Base-by-base conservation (phyloP, 177 flowering plant species). In the Vitis hybrid region DNA sequence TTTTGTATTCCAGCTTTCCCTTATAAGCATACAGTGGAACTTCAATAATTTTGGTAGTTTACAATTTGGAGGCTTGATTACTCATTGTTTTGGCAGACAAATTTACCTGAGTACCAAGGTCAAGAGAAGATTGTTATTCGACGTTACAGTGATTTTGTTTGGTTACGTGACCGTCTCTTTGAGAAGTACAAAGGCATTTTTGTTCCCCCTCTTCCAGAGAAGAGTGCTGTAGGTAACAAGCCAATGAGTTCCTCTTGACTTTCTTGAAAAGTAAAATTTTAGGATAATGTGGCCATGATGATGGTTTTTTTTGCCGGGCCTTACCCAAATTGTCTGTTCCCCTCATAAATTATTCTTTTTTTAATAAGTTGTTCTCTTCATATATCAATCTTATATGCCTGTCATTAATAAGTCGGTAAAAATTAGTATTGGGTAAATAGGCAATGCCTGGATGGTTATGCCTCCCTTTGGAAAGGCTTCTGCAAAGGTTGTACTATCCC, bases 181-280 rank as follows among this genome's bases (percentile, higher is more conserved):
- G 97, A 95, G 75, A 93, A 86, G 84, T 95, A 83, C 84, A 93
- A 91, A 75, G 99, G 99, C 58, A 79, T 95, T 60, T 95, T 95
- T 76, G 88, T 95, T 69, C 99, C 99, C 73, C 97, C 99, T 75
- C 85, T 95, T 75, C 98, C 99, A 2, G 99, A 95, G 85, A 95
- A 95, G 82, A 95, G 91, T 80, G 94, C 99, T 69, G 97, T 95
- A 76, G 99, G 99, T 95, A 85, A 83, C 30, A 18, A 60, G 48
- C 50, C 30, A 74, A 56, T n/a, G 50, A 16, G 30, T 64, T 2
- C 46, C 58, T 32, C 35, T 62, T 52, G 14, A 40, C 46, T 40
- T 40, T 40, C 46, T 40, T 3, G 46, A 40, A 40, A 40, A 1
- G 46, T 1, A 40, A 40, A 40, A 4, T 40, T 40, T 40, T 40